Base-by-base conservation (phyloP, 192 early-diverging fungal genomes). In the Backusella circina region DNA sequence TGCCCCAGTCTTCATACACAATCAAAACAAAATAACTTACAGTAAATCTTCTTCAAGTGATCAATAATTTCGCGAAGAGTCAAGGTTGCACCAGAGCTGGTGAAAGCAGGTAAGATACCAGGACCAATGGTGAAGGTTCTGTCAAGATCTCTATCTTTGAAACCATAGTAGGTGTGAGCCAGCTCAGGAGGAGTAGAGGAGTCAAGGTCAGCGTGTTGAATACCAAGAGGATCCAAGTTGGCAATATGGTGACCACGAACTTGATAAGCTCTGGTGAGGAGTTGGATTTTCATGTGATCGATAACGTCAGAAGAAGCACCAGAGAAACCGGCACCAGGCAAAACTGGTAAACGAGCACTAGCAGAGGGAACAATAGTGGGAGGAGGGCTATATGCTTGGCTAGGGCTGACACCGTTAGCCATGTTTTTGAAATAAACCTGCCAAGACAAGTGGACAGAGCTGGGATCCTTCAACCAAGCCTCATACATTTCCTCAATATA, bases 271-370 rank as follows among this genome's bases (percentile, higher is more conserved):
- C 98, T 92, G 12, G 95, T 94, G 68, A 99, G 79, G 32, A 99
- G 89, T 88, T 99, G 97, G 39, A 99, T 93, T 85, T 99, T 99
- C 90, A 99, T 92, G 84, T 98, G 95, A 85, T 99, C 97, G 86
- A 94, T 90, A 54, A 99, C 94, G 70, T 93, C 88, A 35, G 79
- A 71, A 31, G 70, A 77, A 70, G 78, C 13, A 65, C 69, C 28
- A 71, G 85, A 71, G 30, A 88, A 54, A 77, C 84, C 79, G 82
- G 89, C 83, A 79, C 88, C 72, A 77, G 87, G 80, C 61, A 84
- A 31, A 76, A 85, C 80, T 72, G 88, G 87, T 28, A 82, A 70
- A 64, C 81, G 81, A 0, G 91, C 90, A 65, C 88, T 88, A 9
- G 85, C 88, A 65, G 90, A 87, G 4, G 91, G 86, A 33, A 93